Evolutionary conservation across 23 red algal genomes (phyloP).

Genomic region (Agarophyton chilense): DNA sequence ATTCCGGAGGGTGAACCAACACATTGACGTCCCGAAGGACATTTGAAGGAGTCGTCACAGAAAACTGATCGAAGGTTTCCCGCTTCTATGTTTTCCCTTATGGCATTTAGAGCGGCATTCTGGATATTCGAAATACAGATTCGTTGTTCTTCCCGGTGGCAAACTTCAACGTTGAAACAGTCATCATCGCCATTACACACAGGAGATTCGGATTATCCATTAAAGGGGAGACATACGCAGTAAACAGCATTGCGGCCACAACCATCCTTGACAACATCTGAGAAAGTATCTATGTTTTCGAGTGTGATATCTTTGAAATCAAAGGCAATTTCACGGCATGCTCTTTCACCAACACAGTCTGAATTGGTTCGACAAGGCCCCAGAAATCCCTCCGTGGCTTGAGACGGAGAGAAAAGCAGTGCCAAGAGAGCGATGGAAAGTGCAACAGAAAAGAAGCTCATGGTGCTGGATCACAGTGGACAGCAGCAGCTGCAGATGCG

Average conservation of each 20-base stretch:
- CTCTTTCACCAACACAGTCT: background rate
- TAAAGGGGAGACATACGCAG: background rate
- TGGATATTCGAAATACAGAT: background rate
- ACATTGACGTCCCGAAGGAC: background rate
- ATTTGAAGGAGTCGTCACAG: no score
- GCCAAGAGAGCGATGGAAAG: background rate
- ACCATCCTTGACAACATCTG: background rate
- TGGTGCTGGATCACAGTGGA: background rate
- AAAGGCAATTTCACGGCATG: background rate
- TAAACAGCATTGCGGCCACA: background rate
- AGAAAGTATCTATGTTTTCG: background rate
- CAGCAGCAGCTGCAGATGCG: no score
- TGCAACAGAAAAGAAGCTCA: background rate
- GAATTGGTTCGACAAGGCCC: background rate
- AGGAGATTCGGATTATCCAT: no score
- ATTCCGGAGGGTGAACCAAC: background rate
- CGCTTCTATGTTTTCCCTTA: no score
- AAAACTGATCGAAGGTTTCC: background rate
- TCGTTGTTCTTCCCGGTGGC: background rate
- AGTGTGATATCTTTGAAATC: background rate
- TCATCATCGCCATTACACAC: background rate
- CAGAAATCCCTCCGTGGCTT: background rate
- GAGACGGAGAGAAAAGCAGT: background rate
- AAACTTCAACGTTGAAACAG: background rate
- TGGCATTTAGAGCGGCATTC: background rate